phyloP scores from a whole-genome alignment of 495 filamentous ascomycete species.

The Corynascus novoguineensis region DNA sequence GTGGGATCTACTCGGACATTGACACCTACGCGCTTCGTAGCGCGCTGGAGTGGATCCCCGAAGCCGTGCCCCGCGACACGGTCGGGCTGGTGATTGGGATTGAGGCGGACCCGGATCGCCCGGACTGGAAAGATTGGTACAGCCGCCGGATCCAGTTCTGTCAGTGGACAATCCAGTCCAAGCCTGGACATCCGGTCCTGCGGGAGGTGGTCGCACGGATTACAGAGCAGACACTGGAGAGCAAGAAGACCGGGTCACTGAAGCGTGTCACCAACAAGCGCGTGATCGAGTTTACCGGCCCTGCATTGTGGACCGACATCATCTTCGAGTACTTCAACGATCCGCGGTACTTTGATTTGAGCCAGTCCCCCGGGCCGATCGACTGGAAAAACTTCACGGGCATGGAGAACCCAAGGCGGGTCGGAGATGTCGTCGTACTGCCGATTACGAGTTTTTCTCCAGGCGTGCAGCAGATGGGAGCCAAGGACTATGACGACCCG shows the following conservation, averaged over 20 bases:
- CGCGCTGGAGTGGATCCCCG: conserved; percentile 81
- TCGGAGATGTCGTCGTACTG: conserved; percentile 88
- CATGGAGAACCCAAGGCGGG: conserved; percentile 73
- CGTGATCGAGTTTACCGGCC: conserved; percentile 95
- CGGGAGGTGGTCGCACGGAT: conserved; percentile 82
- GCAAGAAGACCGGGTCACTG: conserved; percentile 66
- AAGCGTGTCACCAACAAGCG: conserved; percentile 61
- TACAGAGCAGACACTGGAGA: conserved; percentile 70
- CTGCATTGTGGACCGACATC: conserved; percentile 89
- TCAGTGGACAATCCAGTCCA: conserved; percentile 97
- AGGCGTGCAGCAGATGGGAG: conserved; percentile 88
- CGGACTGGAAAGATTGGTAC: conserved; percentile 94
- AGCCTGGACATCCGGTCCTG: conserved; percentile 89
- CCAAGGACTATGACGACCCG: conserved; percentile 83
- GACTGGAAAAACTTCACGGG: conserved; percentile 85
- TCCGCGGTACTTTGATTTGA: conserved; percentile 79
- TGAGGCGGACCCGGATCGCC: conserved; percentile 89
- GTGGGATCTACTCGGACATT: conserved; percentile 95
- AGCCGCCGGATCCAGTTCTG: conserved; percentile 94
- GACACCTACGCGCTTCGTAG: conserved; percentile 81
- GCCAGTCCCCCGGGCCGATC: conserved; percentile 62
- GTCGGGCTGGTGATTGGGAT: conserved; percentile 89
- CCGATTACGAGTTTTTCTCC: conserved; percentile 98
- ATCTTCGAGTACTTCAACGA: conserved; percentile 94
- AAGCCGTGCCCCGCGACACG: conserved; percentile 63